These are phyloP conservation scores for Geranomyces variabilis DNA, from an alignment of 192 early-diverging fungal species.

Conservation along the genomic window DNA sequence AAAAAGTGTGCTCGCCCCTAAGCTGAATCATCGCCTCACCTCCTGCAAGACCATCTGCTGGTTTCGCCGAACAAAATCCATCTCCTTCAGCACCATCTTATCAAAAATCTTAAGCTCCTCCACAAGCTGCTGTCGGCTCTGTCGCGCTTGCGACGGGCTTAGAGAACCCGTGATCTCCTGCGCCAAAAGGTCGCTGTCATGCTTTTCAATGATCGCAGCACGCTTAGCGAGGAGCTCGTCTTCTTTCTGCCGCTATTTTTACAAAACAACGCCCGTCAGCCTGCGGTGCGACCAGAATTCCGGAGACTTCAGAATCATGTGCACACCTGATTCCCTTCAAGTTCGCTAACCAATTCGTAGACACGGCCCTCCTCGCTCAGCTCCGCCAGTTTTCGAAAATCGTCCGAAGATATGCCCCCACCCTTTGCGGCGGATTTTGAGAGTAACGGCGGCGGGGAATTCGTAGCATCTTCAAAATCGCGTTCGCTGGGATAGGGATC, in stretches of 20 bases:
- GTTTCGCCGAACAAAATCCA: not conserved
- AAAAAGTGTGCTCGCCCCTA: not conserved
- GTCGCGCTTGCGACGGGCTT: not conserved
- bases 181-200: not conserved
- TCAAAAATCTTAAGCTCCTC: slow-evolving; percentile 6
- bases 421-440: no score
- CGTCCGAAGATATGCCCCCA: not conserved
- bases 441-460: no score
- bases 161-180: not conserved
- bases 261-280: not conserved
- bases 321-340: not conserved
- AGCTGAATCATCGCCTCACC: not conserved
- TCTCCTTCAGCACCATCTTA: slow-evolving; percentile 8
- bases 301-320: not conserved
- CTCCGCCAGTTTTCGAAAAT: slow-evolving; percentile 1
- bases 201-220: not conserved
- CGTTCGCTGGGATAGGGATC: no score
- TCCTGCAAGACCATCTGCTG: slow-evolving; percentile 1
- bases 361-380: slow-evolving; percentile 4
- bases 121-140: not conserved
- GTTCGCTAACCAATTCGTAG: not conserved
- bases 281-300: not conserved
- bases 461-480: no score
- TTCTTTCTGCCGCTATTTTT: not conserved
- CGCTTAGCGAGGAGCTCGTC: slow-evolving; percentile 2